Conservation (phyloP, 495 filamentous ascomycete species). For the Tuber calosporum region DNA sequence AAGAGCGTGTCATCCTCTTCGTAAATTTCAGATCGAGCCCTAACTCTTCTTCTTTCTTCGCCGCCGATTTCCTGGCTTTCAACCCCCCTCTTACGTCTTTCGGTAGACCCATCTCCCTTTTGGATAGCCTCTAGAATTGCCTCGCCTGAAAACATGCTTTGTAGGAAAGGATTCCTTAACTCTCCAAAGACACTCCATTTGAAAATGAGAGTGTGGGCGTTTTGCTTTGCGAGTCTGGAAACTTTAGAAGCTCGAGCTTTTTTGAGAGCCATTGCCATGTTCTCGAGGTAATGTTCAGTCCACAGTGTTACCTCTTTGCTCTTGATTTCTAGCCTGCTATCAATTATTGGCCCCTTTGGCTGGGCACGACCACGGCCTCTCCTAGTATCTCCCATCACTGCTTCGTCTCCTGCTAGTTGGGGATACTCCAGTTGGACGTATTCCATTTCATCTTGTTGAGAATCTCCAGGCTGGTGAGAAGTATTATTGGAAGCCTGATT, state of each 20-base stretch:
- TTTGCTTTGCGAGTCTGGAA: constrained; percentile 45
- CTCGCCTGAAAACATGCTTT: constrained; percentile 30
- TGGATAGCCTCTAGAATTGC: constrained; percentile 26
- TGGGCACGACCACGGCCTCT: constrained; percentile 29
- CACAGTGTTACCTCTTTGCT: constrained; percentile 53
- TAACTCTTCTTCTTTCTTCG: constrained; percentile 22
- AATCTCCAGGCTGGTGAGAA: not conserved
- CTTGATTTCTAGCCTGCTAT: constrained; percentile 48
- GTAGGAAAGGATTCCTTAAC: constrained; percentile 30
- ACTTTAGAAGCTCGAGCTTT: constrained; percentile 12
- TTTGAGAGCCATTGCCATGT: constrained; percentile 47
- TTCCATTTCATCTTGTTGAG: not conserved
- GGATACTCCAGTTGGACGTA: not conserved
- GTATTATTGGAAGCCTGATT: not conserved
- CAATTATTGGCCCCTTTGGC: constrained; percentile 30
- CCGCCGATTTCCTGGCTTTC: constrained; percentile 6
- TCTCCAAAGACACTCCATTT: constrained; percentile 44
- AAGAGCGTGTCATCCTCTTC: constrained; percentile 5
- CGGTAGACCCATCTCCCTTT: not conserved
- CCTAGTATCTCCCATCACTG: not conserved
- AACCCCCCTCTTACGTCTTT: constrained; percentile 14
- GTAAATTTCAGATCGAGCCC: constrained; percentile 8
- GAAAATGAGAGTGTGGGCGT: constrained; percentile 47
- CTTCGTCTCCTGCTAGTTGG: not conserved
- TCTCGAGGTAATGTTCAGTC: constrained; percentile 53